Percentiles rank a stretch among this genome's conserved stretches.
Conservation (phyloP, 1,139 yeast genomes). For the Saccharomycopsis hybrid region DNA sequence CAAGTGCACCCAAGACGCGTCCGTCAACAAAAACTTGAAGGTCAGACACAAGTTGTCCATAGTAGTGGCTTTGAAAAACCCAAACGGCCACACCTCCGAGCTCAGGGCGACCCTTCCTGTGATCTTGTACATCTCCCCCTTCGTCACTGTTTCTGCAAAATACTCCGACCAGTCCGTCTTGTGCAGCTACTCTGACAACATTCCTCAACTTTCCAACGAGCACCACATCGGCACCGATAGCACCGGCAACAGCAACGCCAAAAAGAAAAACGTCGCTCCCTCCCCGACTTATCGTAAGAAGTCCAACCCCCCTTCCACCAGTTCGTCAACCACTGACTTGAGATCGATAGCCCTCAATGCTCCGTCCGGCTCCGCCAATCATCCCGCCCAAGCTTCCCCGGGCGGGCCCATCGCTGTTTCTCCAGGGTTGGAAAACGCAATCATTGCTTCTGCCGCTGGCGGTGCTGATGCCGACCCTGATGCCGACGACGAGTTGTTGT, state of each 20-base stretch:
- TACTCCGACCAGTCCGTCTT: conserved; percentile 28
- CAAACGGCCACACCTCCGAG: conserved; percentile 74
- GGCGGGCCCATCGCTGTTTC: too few species aligned
- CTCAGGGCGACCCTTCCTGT: conserved; percentile 71
- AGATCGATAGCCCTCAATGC: not conserved
- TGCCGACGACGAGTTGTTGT: conserved; percentile 24
- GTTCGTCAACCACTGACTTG: conserved; percentile 11
- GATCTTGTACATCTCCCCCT: conserved; percentile 68
- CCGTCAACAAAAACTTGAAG: conserved; percentile 49
- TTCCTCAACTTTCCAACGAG: conserved; percentile 11
- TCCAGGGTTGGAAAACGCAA: not conserved
- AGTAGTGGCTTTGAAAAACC: conserved; percentile 56
- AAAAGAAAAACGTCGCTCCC: not conserved
- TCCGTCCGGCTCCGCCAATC: not conserved
- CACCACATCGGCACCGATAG: conserved; percentile 14
- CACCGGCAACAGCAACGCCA: conserved; percentile 19
- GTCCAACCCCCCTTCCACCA: conserved; percentile 10
- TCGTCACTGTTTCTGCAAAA: conserved; percentile 61
- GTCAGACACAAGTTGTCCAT: conserved; percentile 68
- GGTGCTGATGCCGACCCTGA: not conserved
- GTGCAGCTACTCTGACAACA: conserved; percentile 13
- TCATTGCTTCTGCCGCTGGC: too few species aligned
- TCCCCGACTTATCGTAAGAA: conserved; percentile 16
- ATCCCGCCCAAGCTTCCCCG: too few species aligned
- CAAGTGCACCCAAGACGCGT: conserved; percentile 81